These are phyloP conservation scores for Rhynchospora pubera DNA, from an alignment of 176 grass and related monocot species.

Conservation along the genomic window DNA sequence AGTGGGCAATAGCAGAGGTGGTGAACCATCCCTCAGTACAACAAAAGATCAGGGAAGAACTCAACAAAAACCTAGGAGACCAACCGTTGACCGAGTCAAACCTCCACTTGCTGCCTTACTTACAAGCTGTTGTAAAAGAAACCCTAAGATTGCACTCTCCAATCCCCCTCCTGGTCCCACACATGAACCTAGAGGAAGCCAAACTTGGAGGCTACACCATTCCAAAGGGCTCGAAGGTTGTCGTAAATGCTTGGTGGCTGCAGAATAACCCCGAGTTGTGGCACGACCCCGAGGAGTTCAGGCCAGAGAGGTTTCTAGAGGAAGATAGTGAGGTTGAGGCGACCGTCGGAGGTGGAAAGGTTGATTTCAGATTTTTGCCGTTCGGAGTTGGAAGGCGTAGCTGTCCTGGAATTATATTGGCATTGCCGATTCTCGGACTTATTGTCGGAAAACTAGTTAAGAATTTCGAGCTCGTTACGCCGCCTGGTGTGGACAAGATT, in stretches of 20 bases:
- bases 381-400: slow-evolving; percentile 28
- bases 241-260: slow-evolving; percentile 35
- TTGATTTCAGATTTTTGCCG: slow-evolving; percentile 27
- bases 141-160: slow-evolving; percentile 29
- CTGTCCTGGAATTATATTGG: slow-evolving; percentile 33
- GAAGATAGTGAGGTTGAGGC: slow-evolving; percentile 24
- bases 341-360: slow-evolving; percentile 10
- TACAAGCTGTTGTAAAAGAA: slow-evolving; percentile 33
- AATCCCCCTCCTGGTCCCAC: slow-evolving; percentile 31
- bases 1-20: slow-evolving; percentile 30
- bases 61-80: slow-evolving; percentile 16
- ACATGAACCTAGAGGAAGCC: slow-evolving; percentile 32
- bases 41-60: slow-evolving; percentile 23
- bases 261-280: slow-evolving; percentile 28
- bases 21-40: slow-evolving; percentile 28
- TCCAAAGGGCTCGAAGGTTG: slow-evolving; percentile 25
- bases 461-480: slow-evolving; percentile 21
- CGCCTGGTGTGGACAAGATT: slow-evolving; percentile 22
- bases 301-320: slow-evolving; percentile 28
- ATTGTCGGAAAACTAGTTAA: slow-evolving; percentile 23
- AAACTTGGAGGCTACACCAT: slow-evolving; percentile 28
- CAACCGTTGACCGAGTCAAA: slow-evolving; percentile 23
- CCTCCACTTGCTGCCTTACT: slow-evolving; percentile 18
- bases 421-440: slow-evolving; percentile 27
- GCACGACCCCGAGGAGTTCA: slow-evolving; percentile 19